Percentiles rank a stretch among this genome's conserved stretches.
phyloP scores from a whole-genome alignment of 208 protist species.

The Tritrichomonas musculus region DNA sequence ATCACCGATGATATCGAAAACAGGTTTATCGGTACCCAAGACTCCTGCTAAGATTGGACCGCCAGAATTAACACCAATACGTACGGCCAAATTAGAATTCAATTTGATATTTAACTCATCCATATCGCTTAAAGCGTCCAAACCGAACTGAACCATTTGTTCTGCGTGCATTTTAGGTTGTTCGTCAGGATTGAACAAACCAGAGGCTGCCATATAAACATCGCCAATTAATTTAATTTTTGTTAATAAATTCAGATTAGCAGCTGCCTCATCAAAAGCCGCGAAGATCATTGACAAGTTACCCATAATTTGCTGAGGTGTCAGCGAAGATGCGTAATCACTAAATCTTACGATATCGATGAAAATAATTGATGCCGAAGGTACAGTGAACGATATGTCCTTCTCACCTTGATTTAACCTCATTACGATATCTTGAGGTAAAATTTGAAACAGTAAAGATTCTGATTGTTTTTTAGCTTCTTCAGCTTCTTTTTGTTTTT shows the following conservation, averaged over 20 bases:
- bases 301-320: not conserved
- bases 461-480: not conserved
- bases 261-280: not conserved
- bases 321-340: not conserved
- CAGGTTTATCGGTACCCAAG: not conserved
- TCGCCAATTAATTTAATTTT: constrained; percentile 3
- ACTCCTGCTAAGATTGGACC: not conserved
- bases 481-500: not conserved
- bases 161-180: not conserved
- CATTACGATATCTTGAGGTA: not conserved
- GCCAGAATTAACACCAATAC: not conserved
- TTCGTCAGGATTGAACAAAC: not conserved
- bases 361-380: not conserved
- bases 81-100: not conserved
- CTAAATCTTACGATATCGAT: not conserved
- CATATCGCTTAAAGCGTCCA: not conserved
- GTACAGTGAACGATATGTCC: not conserved
- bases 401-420: not conserved
- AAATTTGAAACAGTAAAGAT: not conserved
- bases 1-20: not conserved
- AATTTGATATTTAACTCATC: not conserved
- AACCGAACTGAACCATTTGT: not conserved
- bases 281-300: not conserved
- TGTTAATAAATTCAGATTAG: not conserved
- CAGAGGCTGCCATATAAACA: not conserved